These are phyloP conservation scores for Pseudopithomyces maydicus DNA, from an alignment of 2,329 filamentous ascomycete species.

Conservation along the genomic window DNA sequence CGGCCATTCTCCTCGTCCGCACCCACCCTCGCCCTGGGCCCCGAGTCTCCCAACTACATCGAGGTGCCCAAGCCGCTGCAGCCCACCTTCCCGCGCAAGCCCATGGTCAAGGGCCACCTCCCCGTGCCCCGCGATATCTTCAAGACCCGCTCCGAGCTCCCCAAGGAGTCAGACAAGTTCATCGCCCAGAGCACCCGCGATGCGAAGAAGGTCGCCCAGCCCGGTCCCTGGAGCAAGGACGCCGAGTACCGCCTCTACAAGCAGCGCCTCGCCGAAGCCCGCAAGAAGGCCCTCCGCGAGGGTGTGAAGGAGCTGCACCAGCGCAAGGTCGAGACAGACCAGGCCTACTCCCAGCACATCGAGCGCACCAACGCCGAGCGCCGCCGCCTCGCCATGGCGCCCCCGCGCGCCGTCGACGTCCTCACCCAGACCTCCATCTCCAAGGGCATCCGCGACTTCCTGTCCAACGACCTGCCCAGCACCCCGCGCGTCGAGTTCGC, in stretches of 20 bases:
- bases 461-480: constrained; percentile 37
- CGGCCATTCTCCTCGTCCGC: constrained; percentile 54
- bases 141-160: constrained; percentile 40
- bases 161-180: constrained; percentile 67
- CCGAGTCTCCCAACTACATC: constrained; percentile 88
- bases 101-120: constrained; percentile 73
- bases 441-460: constrained; percentile 40
- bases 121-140: constrained; percentile 86
- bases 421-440: constrained; percentile 35
- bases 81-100: constrained; percentile 59
- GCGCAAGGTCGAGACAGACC: constrained; percentile 36
- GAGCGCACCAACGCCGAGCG: constrained; percentile 51
- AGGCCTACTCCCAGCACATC: constrained; percentile 23
- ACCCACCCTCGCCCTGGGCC: constrained; percentile 62
- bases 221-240: constrained; percentile 42
- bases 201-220: constrained; percentile 51
- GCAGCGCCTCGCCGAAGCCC: constrained; percentile 70
- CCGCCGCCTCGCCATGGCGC: constrained; percentile 61
- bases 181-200: constrained; percentile 63
- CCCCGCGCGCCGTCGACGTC: constrained; percentile 68
- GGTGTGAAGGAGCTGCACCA: constrained; percentile 72
- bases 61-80: constrained; percentile 79
- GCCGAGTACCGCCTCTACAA: constrained; percentile 68
- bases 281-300: constrained; percentile 73
- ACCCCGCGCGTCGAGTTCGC: constrained; percentile 27